Conservation (phyloP, 2,329 filamentous ascomycete genomes). For the Neopestalotiopsis rosae region DNA sequence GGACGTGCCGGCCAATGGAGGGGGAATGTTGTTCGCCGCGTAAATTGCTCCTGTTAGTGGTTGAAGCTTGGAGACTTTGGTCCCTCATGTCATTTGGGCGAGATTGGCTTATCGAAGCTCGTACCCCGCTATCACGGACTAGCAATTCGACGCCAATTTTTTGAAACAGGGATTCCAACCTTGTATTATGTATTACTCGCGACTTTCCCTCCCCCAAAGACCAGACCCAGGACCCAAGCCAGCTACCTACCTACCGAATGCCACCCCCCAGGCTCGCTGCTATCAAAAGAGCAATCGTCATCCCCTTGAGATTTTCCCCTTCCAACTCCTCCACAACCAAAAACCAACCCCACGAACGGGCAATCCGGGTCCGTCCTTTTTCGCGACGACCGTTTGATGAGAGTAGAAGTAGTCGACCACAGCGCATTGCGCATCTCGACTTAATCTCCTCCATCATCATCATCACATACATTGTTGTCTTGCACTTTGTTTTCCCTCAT, state of each 20-base stretch:
- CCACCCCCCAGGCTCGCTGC: not conserved
- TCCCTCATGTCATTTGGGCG: not conserved
- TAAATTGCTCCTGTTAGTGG: slow-evolving; percentile 1
- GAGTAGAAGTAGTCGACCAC: not conserved
- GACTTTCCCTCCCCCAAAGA: not conserved
- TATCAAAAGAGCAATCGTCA: slow-evolving; percentile 17
- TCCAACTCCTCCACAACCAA: slow-evolving; percentile 15
- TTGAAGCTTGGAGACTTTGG: not conserved
- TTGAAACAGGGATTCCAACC: slow-evolving; percentile 11
- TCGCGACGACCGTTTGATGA: slow-evolving; percentile 9
- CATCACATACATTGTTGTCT: not conserved
- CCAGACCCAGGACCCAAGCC: no score
- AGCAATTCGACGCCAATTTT: not conserved
- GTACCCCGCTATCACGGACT: not conserved
- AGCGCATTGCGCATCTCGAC: slow-evolving; percentile 12
- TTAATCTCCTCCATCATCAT: not conserved
- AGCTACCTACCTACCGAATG: not conserved
- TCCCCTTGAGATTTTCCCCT: slow-evolving; percentile 12
- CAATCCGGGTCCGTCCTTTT: slow-evolving; percentile 4
- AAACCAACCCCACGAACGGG: slow-evolving; percentile 6
- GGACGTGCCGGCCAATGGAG: slow-evolving; percentile 8
- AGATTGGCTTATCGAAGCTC: not conserved
- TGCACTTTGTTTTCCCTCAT: slow-evolving; percentile 2
- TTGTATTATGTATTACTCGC: not conserved
- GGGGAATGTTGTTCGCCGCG: not conserved